Conservation (phyloP, 1,139 yeast genomes). For the Suhomyces atakaporum region DNA sequence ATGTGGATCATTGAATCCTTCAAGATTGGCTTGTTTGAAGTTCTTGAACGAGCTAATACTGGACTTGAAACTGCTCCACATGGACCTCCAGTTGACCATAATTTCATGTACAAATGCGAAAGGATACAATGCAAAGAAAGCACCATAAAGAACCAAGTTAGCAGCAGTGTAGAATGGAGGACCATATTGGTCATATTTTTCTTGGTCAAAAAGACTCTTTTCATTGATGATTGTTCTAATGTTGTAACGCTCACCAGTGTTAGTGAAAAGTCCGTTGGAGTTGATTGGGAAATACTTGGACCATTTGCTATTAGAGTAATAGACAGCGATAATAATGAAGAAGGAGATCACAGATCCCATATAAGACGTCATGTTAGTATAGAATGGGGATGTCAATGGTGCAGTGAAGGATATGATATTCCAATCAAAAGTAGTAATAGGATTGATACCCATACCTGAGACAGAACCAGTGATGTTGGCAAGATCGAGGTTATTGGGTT, state of each 20-base stretch:
- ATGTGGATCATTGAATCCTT: conserved; percentile 25
- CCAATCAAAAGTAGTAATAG: conserved; percentile 24
- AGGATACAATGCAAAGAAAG: conserved; percentile 26
- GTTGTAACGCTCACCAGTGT: conserved; percentile 18
- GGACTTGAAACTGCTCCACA: conserved; percentile 11
- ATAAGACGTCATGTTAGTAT: conserved; percentile 39
- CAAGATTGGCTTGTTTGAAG: conserved; percentile 16
- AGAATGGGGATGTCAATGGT: conserved; percentile 21
- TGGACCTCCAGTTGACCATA: conserved; percentile 12
- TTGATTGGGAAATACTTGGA: conserved; percentile 21
- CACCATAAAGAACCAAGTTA: conserved; percentile 44
- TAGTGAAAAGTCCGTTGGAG: conserved; percentile 16
- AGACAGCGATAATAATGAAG: conserved; percentile 32
- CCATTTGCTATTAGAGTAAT: conserved; percentile 25
- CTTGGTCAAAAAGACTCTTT: conserved; percentile 18
- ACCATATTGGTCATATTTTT: conserved; percentile 28
- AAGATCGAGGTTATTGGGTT: conserved; percentile 21
- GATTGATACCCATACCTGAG: conserved; percentile 22
- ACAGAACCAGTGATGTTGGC: conserved; percentile 20
- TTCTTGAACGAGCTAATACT: conserved; percentile 8
- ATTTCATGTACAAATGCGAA: conserved; percentile 17
- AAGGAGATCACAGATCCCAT: conserved; percentile 38
- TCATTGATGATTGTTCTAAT: conserved; percentile 17
- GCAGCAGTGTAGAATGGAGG: conserved; percentile 50
- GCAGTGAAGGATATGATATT: conserved; percentile 14